phyloP scores from a whole-genome alignment of 768 basidiomycete species.

The Rhodocollybia butyracea region DNA sequence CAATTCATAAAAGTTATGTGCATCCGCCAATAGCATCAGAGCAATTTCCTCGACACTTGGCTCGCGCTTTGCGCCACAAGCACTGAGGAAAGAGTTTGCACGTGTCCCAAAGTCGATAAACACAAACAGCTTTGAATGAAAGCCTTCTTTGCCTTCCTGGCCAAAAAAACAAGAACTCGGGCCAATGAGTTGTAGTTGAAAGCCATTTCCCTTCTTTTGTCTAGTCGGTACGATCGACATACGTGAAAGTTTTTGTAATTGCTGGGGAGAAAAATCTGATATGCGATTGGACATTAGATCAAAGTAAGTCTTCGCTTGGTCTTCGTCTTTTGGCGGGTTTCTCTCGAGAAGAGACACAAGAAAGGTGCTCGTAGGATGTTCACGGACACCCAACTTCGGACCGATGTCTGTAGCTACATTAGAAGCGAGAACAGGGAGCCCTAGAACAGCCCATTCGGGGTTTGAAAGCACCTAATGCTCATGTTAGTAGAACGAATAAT shows the following conservation, averaged over 20 bases:
- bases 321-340: slow-evolving; percentile 53
- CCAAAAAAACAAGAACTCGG: slow-evolving; percentile 73
- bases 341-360: slow-evolving; percentile 58
- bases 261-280: slow-evolving; percentile 48
- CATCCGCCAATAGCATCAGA: slow-evolving; percentile 63
- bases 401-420: slow-evolving; percentile 47
- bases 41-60: slow-evolving; percentile 81
- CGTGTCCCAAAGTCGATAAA: slow-evolving; percentile 85
- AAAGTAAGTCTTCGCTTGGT: slow-evolving; percentile 64
- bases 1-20: slow-evolving; percentile 66
- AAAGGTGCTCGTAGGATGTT: slow-evolving; percentile 62
- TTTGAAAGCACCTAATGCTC: slow-evolving; percentile 62
- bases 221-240: slow-evolving; percentile 66
- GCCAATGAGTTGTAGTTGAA: slow-evolving; percentile 42
- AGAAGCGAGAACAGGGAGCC: slow-evolving; percentile 68
- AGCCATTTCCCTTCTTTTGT: slow-evolving; percentile 23
- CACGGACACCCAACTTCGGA: slow-evolving; percentile 62
- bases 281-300: slow-evolving; percentile 61
- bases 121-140: slow-evolving; percentile 79
- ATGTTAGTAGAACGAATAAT: too few relatives aligned
- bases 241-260: slow-evolving; percentile 56
- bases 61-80: slow-evolving; percentile 84
- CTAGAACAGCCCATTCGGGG: slow-evolving; percentile 66
- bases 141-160: slow-evolving; percentile 44
- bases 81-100: slow-evolving; percentile 81